Percentiles rank a stretch among this genome's conserved stretches.
Evolutionary conservation across 176 grass and related monocot genomes (phyloP).

Genomic region (Cenchrus americanus): DNA sequence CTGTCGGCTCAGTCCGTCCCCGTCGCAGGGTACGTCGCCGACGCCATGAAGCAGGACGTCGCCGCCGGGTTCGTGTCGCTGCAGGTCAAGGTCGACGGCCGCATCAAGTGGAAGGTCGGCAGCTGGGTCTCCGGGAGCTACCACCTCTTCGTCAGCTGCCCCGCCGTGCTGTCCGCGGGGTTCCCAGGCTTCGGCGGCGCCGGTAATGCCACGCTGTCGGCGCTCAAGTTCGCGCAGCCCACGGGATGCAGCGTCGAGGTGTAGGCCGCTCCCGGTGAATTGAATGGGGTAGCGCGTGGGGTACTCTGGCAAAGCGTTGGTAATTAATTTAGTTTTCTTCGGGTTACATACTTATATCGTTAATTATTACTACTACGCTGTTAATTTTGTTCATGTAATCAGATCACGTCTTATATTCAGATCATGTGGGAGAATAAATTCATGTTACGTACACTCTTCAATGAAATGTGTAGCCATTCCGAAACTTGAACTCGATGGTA

Average conservation of each 20-base stretch:
- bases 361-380: background rate
- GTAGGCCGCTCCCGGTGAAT: conserved; percentile 21
- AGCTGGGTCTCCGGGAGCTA: conserved; percentile 63
- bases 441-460: background rate
- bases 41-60: conserved; percentile 51
- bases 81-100: conserved; percentile 47
- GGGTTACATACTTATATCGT: background rate
- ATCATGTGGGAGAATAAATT: conserved; percentile 17
- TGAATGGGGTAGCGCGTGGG: background rate
- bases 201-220: background rate
- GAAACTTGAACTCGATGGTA: background rate
- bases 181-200: background rate
- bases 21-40: conserved; percentile 30
- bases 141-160: conserved; percentile 79
- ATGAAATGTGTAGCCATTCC: background rate
- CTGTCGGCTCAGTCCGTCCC: conserved; percentile 43
- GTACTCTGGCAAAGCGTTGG: background rate
- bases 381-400: conserved; percentile 11
- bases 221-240: conserved; percentile 59
- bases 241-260: conserved; percentile 64
- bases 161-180: conserved; percentile 46
- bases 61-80: conserved; percentile 38
- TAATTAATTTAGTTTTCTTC: background rate
- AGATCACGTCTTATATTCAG: background rate
- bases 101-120: conserved; percentile 71